Percentiles rank a stretch among this genome's conserved stretches.
phyloP scores from a whole-genome alignment of 768 basidiomycete genomes.

The Mycena leptocephala region DNA sequence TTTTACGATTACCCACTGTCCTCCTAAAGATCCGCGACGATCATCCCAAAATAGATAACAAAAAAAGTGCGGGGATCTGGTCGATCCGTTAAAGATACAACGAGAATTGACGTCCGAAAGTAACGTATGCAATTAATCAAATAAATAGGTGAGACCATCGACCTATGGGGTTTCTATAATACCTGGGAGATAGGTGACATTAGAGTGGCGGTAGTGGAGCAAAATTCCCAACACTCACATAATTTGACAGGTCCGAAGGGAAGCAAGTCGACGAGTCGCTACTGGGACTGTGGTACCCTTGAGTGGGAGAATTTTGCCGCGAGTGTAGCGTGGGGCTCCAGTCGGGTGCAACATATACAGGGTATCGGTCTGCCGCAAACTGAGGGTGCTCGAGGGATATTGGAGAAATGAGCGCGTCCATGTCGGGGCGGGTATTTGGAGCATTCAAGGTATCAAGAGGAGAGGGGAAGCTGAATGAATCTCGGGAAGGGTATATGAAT shows the following conservation, averaged over 20 bases:
- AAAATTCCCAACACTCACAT: constrained; percentile 46
- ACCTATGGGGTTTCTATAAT: constrained; percentile 21
- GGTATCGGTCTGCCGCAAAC: constrained; percentile 13
- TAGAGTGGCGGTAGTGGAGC: constrained; percentile 25
- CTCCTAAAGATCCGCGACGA: not conserved
- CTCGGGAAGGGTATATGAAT: constrained; percentile 60
- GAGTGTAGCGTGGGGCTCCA: constrained; percentile 6
- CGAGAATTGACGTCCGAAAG: not conserved
- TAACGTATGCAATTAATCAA: constrained; percentile 34
- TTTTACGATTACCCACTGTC: not conserved
- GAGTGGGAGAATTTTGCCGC: constrained; percentile 27
- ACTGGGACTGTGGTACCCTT: constrained; percentile 31
- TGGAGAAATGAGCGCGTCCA: constrained; percentile 9
- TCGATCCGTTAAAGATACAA: constrained; percentile 1
- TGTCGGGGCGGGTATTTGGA: constrained; percentile 10
- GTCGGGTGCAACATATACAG: constrained; percentile 8
- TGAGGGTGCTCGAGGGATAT: constrained; percentile 4
- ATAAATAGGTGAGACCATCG: constrained; percentile 9
- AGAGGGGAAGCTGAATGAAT: constrained; percentile 29
- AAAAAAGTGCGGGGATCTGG: not conserved
- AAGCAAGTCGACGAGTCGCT: constrained; percentile 46
- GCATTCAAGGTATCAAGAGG: constrained; percentile 30
- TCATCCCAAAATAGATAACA: constrained; percentile 4
- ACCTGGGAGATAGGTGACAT: constrained; percentile 24
- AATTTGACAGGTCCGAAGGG: constrained; percentile 49